Evolutionary conservation across 2,329 filamentous ascomycete species (phyloP).

Genomic region (Botrytis deweyae): DNA sequence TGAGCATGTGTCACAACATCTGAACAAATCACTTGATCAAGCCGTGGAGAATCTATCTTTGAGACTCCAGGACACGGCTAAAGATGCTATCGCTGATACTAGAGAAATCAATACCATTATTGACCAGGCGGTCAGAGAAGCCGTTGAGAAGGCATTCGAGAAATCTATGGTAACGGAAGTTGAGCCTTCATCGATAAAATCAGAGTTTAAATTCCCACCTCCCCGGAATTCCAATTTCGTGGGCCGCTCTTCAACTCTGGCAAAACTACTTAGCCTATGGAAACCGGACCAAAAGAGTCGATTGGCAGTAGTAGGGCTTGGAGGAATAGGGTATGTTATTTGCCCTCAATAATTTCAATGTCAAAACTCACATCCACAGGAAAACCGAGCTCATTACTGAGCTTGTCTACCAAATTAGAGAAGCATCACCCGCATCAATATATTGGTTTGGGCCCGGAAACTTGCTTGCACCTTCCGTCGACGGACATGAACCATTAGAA

Average conservation of each 20-base stretch:
- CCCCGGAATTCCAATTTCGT: conserved; percentile 31
- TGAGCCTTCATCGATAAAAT: conserved; percentile 8
- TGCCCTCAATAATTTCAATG: no score
- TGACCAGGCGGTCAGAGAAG: conserved; percentile 17
- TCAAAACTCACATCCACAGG: conserved; percentile 24
- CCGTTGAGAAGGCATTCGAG: conserved; percentile 17
- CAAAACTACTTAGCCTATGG: conserved; percentile 33
- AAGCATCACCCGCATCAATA: conserved; percentile 32
- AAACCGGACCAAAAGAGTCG: conserved; percentile 29
- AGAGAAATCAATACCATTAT: conserved; percentile 19
- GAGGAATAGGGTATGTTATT: conserved; percentile 31
- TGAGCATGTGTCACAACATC: conserved; percentile 17
- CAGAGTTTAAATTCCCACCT: conserved; percentile 28
- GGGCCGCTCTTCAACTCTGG: conserved; percentile 27
- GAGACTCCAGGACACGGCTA: conserved; percentile 19
- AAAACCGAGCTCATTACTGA: conserved; percentile 34
- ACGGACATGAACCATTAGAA: conserved; percentile 23
- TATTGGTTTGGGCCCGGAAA: conserved; percentile 31
- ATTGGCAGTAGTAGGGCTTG: conserved; percentile 33
- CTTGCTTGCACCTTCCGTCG: conserved; percentile 19
- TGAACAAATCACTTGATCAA: conserved; percentile 19
- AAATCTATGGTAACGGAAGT: conserved; percentile 12
- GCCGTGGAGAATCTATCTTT: conserved; percentile 17
- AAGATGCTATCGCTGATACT: conserved; percentile 18
- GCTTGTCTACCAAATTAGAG: conserved; percentile 30